Evolutionary conservation across 1,284 basidiomycete genomes (phyloP).

Genomic region (Trichosporon faecale): DNA sequence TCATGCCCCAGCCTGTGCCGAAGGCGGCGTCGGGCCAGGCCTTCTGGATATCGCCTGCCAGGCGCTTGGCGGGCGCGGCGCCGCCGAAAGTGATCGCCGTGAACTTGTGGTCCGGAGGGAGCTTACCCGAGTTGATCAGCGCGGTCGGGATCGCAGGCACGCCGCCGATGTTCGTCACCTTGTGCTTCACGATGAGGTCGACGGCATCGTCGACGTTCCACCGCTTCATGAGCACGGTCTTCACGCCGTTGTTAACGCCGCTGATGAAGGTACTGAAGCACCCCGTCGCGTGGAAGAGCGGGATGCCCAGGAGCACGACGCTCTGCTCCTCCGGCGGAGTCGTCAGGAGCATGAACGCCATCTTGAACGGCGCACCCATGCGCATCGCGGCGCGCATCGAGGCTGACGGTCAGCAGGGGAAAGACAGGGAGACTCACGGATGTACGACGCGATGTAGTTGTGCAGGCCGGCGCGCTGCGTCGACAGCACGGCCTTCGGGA

Average conservation of each 20-base stretch:
- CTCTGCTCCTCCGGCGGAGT: slow-evolving; percentile 11
- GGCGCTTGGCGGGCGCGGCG: slow-evolving; percentile 40
- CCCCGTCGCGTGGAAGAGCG: slow-evolving; percentile 49
- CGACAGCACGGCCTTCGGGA: slow-evolving; percentile 44
- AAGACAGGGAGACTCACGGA: slow-evolving; percentile 21
- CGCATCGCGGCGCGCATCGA: slow-evolving; percentile 38
- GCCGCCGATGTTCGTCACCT: slow-evolving; percentile 43
- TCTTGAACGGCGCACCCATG: slow-evolving; percentile 31
- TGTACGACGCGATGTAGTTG: slow-evolving; percentile 15
- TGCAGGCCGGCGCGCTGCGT: slow-evolving; percentile 30
- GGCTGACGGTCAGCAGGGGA: slow-evolving; percentile 20
- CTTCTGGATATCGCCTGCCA: slow-evolving; percentile 35
- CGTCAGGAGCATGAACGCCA: slow-evolving; percentile 28
- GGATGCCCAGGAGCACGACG: slow-evolving; percentile 35
- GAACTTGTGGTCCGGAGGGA: slow-evolving; percentile 32
- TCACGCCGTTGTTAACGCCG: slow-evolving; percentile 37
- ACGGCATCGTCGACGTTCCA: slow-evolving; percentile 41
- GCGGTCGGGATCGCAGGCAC: slow-evolving; percentile 44
- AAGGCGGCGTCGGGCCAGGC: slow-evolving; percentile 36
- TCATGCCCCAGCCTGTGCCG: slow-evolving; percentile 45
- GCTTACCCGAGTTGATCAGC: slow-evolving; percentile 35
- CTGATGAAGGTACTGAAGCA: slow-evolving; percentile 42
- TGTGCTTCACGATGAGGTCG: slow-evolving; percentile 35
- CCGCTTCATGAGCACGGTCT: slow-evolving; percentile 38
- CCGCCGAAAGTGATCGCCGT: slow-evolving; percentile 45